Evolutionary conservation across 2,329 filamentous ascomycete species (phyloP), one percentile per base, ranked within the genome.

Genomic region (Fusarium praegraminearum): DNA sequence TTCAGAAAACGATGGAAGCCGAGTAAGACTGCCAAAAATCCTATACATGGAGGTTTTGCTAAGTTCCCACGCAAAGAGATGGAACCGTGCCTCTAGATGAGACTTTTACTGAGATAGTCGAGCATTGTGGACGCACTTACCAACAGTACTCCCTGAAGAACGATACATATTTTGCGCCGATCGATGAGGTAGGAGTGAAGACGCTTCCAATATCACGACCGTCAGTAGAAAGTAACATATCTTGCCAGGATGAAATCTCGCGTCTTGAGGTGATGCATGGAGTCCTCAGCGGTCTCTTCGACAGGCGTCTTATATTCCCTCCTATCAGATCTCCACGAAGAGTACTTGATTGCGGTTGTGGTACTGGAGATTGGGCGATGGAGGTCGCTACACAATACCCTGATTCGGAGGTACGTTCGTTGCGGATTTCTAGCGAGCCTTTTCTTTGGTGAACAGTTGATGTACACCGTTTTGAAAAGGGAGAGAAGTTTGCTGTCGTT

Each of bases 291-390:
- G 84, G 80, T 69, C 81, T 91, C 54, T 93, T 93, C 76, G 89
- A 93, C 68, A 81, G 86, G 62, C 85, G 88, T 69, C 81, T 92
- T 28, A 86, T 93, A 73, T 92, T 93, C 65, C 90, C 91, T n/a
- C 89, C 89, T 8, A 80, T 93, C 50, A 79, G 77, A 45, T 81
- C 83, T 30, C 85, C 87, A 26, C 81, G 82, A 70, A 86, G 85
- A 73, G 85, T 93, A 43, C 83, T 94, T 30, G 91, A 94, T 61
- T 93, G 90, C 72, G 91, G 91, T 0, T 91, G 88, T 78, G 91
- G 91, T 41, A 84, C 88, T n/a, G 91, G 85, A 41, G 83, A 87
- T 49, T 94, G 91, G 91, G 90, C 91, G 24, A 80, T 87, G 35
- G 89, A 91, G 26, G 89, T 91, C 54, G 91, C 91, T 47, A 85